Evolutionary conservation across 495 filamentous ascomycete species (phyloP).

Genomic region (Pyrenopolyporus hunteri): DNA sequence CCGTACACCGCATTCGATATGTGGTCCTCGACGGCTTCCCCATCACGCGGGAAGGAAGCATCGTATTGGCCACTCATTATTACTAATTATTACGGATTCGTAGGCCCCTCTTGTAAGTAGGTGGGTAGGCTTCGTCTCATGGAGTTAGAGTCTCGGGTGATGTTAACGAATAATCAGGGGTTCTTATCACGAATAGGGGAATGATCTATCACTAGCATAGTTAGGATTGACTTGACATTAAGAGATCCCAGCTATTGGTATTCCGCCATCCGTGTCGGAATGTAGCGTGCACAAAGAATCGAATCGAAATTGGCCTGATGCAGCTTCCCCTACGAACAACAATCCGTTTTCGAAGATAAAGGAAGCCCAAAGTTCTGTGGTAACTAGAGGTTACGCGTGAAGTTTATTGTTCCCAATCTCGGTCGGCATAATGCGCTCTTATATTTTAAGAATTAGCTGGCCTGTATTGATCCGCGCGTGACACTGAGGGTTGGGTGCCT

Average conservation of each 20-base stretch:
- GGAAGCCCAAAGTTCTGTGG: too few relatives aligned
- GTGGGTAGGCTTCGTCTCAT: too few relatives aligned
- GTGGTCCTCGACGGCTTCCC: neutral
- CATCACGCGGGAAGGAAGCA: neutral
- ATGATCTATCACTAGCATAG: too few relatives aligned
- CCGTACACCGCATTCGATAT: neutral
- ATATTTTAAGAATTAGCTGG: too few relatives aligned
- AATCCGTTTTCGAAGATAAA: slow-evolving; percentile 25
- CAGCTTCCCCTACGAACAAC: neutral
- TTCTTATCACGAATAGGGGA: neutral
- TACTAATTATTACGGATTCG: neutral
- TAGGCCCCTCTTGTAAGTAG: too few relatives aligned
- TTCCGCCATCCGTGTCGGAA: neutral
- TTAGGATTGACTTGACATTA: neutral
- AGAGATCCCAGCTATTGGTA: neutral
- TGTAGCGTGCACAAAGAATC: slow-evolving; percentile 7
- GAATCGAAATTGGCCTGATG: neutral
- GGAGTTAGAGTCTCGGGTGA: too few relatives aligned
- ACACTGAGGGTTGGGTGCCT: too few relatives aligned
- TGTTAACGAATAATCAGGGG: neutral
- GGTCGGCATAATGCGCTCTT: too few relatives aligned
- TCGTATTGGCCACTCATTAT: neutral
- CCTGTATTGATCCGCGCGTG: too few relatives aligned
- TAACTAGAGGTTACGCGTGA: too few relatives aligned
- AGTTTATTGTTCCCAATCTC: too few relatives aligned